Base-by-base conservation (phyloP, 495 filamentous ascomycete species). In the Podospora sp. region DNA sequence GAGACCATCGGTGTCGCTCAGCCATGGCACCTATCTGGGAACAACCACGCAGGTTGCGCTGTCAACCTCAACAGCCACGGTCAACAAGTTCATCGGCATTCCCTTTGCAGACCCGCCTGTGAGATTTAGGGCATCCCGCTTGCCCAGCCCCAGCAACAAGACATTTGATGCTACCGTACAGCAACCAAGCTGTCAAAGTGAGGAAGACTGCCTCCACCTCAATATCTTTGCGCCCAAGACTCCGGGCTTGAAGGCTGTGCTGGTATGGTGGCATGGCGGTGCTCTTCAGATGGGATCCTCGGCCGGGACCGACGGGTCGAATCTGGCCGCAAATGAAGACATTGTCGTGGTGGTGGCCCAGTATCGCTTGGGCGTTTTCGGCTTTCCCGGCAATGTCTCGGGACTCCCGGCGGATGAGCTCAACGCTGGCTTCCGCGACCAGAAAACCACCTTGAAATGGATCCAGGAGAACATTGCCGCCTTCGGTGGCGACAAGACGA, bases 1-100 rank as follows among this genome's bases (percentile, higher is more conserved):
- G n/a, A 24, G 26, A 25, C 61, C 61, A 0, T 20, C 50, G 16
- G 52, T 65, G 29, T 35, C 21, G 29, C 63, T 65, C 1, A 12
- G 21, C 14, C 50, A 65, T 58, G 63, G 50, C 20, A 57, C 63
- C 24, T 65, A 65, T 20, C 18, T 40, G 51, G 63, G 63, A 16
- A 65, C 63, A 12, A 65, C 63, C 50, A 57, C 63, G 2, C 25
- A 58, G 29, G 49, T 65, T 18, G 35, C 51, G 12, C 26, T 40
- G 11, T 51, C 51, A 7, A 57, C 63, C 0, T 51, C 26, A 7
- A 65, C 63, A 6, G 52, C 63, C 21, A 65, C 63, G 2, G 63
- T 65, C 25, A 33, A 65, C 63, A 65, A 65, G 35, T 65, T 58
- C 33, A 16, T 65, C n/a, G 63, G 63, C 18, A 35, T 65, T 40